Evolutionary conservation across 2,329 filamentous ascomycete genomes (phyloP).

Genomic region (Grosmannia serpens): DNA sequence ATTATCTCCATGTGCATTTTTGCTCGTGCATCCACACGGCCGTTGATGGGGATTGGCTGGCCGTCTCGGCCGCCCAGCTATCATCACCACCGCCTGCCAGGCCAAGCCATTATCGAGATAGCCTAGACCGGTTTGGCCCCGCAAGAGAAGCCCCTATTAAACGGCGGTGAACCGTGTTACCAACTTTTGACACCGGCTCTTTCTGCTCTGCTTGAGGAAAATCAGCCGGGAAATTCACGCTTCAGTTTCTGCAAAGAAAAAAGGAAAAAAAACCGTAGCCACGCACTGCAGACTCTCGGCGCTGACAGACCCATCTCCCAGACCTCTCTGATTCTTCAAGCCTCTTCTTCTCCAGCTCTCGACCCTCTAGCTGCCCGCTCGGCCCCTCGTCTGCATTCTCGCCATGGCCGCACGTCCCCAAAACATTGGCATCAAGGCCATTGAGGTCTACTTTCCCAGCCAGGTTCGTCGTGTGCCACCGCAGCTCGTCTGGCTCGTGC

Average conservation of each 20-base stretch:
- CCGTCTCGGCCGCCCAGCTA: background rate
- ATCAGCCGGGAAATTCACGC: background rate
- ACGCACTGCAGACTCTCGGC: background rate
- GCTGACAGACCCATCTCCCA: background rate
- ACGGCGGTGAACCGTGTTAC: constrained; percentile 3
- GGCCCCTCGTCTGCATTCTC: background rate
- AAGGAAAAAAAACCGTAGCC: background rate
- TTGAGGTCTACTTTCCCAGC: constrained; percentile 78
- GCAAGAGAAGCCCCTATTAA: background rate
- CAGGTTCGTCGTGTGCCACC: constrained; percentile 48
- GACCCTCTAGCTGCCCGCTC: background rate
- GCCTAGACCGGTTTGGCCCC: background rate
- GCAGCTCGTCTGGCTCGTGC: background rate
- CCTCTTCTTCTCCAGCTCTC: background rate
- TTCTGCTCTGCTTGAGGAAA: background rate
- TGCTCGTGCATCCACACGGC: background rate
- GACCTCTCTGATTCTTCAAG: background rate
- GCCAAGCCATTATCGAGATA: background rate
- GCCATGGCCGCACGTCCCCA: constrained; percentile 64
- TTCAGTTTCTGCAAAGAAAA: background rate
- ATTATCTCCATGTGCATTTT: background rate
- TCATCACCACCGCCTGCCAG: background rate
- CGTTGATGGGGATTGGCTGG: background rate
- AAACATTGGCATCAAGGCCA: constrained; percentile 88
- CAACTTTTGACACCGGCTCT: background rate